phyloP scores from a whole-genome alignment of 371 early-diverging fungal species.

The Cokeromyces recurvatus region DNA sequence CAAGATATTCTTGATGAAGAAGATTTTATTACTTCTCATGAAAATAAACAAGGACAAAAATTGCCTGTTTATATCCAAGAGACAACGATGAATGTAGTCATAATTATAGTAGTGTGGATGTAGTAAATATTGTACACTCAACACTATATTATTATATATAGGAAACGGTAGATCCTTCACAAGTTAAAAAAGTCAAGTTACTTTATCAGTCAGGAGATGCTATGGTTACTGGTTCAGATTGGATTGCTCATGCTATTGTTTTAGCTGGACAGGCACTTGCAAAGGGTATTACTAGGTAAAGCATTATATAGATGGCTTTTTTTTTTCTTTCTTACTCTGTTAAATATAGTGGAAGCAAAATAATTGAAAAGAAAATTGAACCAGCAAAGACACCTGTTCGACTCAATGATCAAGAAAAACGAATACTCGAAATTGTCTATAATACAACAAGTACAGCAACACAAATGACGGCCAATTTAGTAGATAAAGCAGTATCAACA shows the following conservation, averaged over 20 bases:
- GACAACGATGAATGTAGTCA: not conserved
- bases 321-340: not conserved
- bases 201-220: slow-evolving; percentile 31
- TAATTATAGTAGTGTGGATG: not conserved
- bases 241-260: slow-evolving; percentile 30
- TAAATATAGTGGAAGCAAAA: slow-evolving; percentile 17
- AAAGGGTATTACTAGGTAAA: slow-evolving; percentile 22
- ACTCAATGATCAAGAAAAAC: slow-evolving; percentile 22
- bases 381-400: slow-evolving; percentile 16
- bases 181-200: slow-evolving; percentile 20
- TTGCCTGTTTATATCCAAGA: slow-evolving; percentile 19
- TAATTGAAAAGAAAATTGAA: slow-evolving; percentile 20
- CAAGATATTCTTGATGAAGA: slow-evolving; percentile 12
- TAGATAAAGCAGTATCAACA: slow-evolving; percentile 23
- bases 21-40: slow-evolving; percentile 15
- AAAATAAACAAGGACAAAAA: slow-evolving; percentile 12
- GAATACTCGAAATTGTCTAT: slow-evolving; percentile 25
- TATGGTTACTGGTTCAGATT: slow-evolving; percentile 31
- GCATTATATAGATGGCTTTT: not conserved
- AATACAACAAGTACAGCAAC: slow-evolving; percentile 22
- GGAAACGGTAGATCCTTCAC: slow-evolving; percentile 1
- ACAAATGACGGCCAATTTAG: slow-evolving; percentile 10
- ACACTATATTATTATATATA: not conserved
- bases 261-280: slow-evolving; percentile 30
- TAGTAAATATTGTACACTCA: not conserved